phyloP scores from a whole-genome alignment of 2,329 filamentous ascomycete genomes.

The Fusarium brevicatenulatum region DNA sequence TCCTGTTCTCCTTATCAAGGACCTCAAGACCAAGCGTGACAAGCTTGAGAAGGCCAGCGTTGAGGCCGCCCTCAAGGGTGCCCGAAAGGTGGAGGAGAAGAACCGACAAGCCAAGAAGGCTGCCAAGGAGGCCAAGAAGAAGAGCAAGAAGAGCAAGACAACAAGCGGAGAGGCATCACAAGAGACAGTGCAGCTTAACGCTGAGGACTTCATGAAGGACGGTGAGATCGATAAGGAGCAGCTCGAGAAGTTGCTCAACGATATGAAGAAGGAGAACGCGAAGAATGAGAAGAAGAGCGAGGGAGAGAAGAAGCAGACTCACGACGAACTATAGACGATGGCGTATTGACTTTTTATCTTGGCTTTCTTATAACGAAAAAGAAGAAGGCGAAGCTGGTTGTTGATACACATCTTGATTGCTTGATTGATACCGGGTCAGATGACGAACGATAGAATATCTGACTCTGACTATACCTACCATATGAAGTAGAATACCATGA shows the following conservation, averaged over 20 bases:
- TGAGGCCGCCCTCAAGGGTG: slow-evolving; percentile 76
- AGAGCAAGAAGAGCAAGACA: slow-evolving; percentile 55
- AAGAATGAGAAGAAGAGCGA: slow-evolving; percentile 23
- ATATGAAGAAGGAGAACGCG: slow-evolving; percentile 38
- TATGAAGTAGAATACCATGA: slow-evolving; percentile 23
- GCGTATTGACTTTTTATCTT: slow-evolving; percentile 24
- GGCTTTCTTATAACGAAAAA: slow-evolving; percentile 13
- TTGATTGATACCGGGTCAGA: slow-evolving; percentile 35
- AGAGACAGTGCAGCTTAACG: slow-evolving; percentile 55
- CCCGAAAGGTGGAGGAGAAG: slow-evolving; percentile 64
- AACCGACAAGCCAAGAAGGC: slow-evolving; percentile 60
- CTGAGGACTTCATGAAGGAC: slow-evolving; percentile 59
- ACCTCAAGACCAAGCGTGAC: slow-evolving; percentile 74
- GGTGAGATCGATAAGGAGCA: slow-evolving; percentile 45
- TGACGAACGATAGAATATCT: slow-evolving; percentile 37
- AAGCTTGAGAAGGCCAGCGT: slow-evolving; percentile 77
- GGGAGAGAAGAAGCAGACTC: slow-evolving; percentile 41
- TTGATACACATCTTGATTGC: slow-evolving; percentile 25
- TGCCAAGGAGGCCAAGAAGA: slow-evolving; percentile 54
- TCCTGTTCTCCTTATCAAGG: slow-evolving; percentile 77
- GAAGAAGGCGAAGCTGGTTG: slow-evolving; percentile 25
- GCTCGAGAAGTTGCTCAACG: slow-evolving; percentile 44
- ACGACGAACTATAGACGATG: slow-evolving; percentile 51
- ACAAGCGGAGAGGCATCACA: slow-evolving; percentile 49
- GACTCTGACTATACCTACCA: neutral